A percentile compares a stretch with the other conserved stretches of the same genome.
Conservation (phyloP, 352 stramenopile species). For the Phytophthora sp. region DNA sequence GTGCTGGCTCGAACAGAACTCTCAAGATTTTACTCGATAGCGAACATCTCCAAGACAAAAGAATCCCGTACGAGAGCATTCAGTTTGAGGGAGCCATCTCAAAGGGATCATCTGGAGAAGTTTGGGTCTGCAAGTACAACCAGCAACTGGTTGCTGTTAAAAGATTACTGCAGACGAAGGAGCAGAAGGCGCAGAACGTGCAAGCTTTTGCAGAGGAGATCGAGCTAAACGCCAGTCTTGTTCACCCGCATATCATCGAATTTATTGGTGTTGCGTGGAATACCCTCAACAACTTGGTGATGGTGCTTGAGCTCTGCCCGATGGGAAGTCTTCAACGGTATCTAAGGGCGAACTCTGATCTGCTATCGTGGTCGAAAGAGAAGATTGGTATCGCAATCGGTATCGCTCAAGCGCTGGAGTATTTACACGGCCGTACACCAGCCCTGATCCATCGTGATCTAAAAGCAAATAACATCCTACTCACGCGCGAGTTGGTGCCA, state of each 20-base stretch:
- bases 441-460: constrained; percentile 40
- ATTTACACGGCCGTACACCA: constrained; percentile 27
- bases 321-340: constrained; percentile 37
- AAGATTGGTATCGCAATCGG: constrained; percentile 36
- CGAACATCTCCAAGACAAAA: constrained; percentile 21
- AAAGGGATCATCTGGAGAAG: constrained; percentile 44
- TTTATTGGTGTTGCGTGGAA: constrained; percentile 55
- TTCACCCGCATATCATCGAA: constrained; percentile 38
- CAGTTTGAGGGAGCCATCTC: constrained; percentile 23
- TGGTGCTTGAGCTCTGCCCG: constrained; percentile 46
- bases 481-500: constrained; percentile 64
- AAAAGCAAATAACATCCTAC: constrained; percentile 63
- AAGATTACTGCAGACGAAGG: constrained; percentile 37
- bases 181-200: constrained; percentile 39
- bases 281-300: constrained; percentile 49
- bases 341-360: constrained; percentile 28
- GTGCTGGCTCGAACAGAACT: constrained; percentile 25
- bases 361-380: constrained; percentile 36
- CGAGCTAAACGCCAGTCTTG: constrained; percentile 33
- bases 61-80: constrained; percentile 23
- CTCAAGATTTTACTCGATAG: constrained; percentile 28
- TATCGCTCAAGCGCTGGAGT: constrained; percentile 34
- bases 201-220: constrained; percentile 45
- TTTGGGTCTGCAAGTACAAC: constrained; percentile 58
- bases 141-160: constrained; percentile 48